Conservation (phyloP, 805 yeast genomes). For the Metschnikowia peoriensis region DNA sequence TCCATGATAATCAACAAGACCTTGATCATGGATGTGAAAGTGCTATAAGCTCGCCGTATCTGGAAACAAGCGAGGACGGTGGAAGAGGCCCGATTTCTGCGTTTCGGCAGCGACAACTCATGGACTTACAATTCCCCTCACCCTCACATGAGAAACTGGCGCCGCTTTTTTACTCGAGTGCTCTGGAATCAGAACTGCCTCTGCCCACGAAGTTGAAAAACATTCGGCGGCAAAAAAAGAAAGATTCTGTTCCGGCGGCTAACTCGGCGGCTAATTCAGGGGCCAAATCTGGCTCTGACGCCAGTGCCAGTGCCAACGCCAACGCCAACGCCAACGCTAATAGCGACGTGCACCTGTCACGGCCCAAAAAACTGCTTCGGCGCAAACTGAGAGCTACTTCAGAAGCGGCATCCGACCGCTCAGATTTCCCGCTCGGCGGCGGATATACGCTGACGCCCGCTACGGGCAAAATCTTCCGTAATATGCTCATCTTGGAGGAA, state of each 20-base stretch:
- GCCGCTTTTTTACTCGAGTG: slow-evolving; percentile 17
- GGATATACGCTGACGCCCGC: slow-evolving; percentile 36
- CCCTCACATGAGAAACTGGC: background rate
- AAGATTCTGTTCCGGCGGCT: background rate
- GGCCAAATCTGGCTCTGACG: no score
- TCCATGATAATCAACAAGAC: no score
- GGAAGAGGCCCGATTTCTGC: background rate
- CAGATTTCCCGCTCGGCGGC: slow-evolving; percentile 16
- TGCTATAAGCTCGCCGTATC: background rate
- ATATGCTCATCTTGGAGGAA: slow-evolving; percentile 81
- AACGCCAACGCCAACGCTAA: background rate
- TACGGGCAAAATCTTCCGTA: slow-evolving; percentile 74
- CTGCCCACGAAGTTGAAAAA: slow-evolving; percentile 7
- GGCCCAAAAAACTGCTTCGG: slow-evolving; percentile 10
- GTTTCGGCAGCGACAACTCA: slow-evolving; percentile 1
- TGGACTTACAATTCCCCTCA: background rate
- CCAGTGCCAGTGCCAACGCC: no score
- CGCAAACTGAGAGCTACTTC: slow-evolving; percentile 15
- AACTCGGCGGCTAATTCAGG: background rate
- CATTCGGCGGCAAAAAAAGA: slow-evolving; percentile 3
- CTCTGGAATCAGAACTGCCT: slow-evolving; percentile 19
- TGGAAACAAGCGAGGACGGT: background rate
- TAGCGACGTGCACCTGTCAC: background rate
- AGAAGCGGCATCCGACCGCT: slow-evolving; percentile 17
- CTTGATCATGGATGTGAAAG: background rate